These are phyloP conservation scores for Tetradesmus obliquus DNA, from an alignment of 139 green algal genomes.

Conservation along the genomic window DNA sequence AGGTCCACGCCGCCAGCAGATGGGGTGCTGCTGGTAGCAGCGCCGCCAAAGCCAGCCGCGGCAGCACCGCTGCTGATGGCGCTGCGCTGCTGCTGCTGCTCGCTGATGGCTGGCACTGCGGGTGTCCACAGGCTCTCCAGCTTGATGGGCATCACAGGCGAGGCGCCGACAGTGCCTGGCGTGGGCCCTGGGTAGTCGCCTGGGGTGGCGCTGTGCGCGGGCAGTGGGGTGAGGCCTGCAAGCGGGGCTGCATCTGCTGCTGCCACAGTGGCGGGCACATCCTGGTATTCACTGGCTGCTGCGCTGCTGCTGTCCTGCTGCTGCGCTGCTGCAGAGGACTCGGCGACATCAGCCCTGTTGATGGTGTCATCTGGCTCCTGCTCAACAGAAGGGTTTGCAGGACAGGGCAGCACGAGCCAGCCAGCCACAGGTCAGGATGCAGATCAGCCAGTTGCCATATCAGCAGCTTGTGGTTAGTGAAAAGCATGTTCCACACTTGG, in stretches of 20 bases:
- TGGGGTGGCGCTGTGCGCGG: not conserved
- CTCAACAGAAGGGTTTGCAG: not conserved
- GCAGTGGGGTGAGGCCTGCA: conserved; percentile 21
- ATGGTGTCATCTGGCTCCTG: conserved; percentile 5
- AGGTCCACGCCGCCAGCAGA: conserved; percentile 22
- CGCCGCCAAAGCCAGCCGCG: not conserved
- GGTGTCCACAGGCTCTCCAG: conserved; percentile 36
- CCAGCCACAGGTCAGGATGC: not conserved
- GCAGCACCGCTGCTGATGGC: not conserved
- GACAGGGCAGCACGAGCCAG: not conserved
- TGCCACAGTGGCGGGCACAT: not conserved
- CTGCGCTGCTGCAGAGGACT: conserved; percentile 7
- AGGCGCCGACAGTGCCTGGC: conserved; percentile 5
- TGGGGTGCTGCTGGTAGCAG: not conserved
- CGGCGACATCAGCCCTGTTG: not conserved
- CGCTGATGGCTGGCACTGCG: not conserved
- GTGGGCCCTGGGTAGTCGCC: not conserved
- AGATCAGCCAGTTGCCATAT: not conserved
- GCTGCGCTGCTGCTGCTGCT: not conserved
- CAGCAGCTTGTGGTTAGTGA: not conserved
- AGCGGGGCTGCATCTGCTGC: not conserved
- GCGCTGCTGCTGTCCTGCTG: not conserved
- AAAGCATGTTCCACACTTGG: no score
- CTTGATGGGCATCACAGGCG: conserved; percentile 41
- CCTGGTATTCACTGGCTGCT: not conserved